Base-by-base conservation (phyloP, 495 filamentous ascomycete genomes). In the Penicillium soppii region DNA sequence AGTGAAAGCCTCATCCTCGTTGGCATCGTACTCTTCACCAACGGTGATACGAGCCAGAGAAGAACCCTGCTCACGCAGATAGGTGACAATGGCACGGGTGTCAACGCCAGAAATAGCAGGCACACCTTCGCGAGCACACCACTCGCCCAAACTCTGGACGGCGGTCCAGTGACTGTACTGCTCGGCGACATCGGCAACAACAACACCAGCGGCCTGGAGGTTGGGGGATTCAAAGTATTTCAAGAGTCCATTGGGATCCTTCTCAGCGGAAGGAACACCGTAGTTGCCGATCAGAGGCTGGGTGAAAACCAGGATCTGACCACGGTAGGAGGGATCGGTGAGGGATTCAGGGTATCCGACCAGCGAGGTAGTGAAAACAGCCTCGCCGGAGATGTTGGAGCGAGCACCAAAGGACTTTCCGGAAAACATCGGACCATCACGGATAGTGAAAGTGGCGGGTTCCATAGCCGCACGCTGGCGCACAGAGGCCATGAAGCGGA, bases 251-350 rank as follows among this genome's bases (percentile, higher is more conserved):
- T 82, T 82, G 66, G 86, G 70, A 65, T 95, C 90, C 42, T 90
- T 83, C 61, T 79, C 80, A 26, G 76, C 79, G 12, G 88, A 90
- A 3, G 91, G 91, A 2, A 96, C 91, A 59, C 94, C 94, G 65
- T 99, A 99, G 77, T 99, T 99, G 57, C 94, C 94, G 69, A 99
- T 96, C 55, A 99, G 75, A n/a, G 94, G 94, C 67, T 95, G 90
- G 47, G 94, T 99, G 79, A 99, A 96, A 62, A 97, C 92, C 60
- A 96, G 77, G 50, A 97, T 97, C 76, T 99, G 95, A 37, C 95
- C 95, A 58, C 95, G 91, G 79, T 99, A 99, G 25, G 94, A 97
- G 32, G 94, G 95, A 62, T 97, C 95, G 64, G 94, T 97, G 83
- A 99, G 84, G 37, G 92, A 96, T 75, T 98, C 95, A 53, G 94